phyloP scores from a whole-genome alignment of 768 basidiomycete genomes.

The Pisolithus orientalis region DNA sequence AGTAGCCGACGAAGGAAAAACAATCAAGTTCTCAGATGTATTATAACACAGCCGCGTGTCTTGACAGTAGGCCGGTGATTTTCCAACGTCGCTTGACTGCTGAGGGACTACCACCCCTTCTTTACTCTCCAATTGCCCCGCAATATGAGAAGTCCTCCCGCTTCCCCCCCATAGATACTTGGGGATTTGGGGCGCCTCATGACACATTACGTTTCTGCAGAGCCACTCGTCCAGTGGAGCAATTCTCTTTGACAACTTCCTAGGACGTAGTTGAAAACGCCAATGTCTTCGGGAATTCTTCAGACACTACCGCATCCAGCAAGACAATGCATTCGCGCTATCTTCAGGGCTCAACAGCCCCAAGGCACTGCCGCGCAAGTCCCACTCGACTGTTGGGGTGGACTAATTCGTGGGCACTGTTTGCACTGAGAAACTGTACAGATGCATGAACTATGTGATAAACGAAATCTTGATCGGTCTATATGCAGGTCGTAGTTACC shows the following conservation, averaged over 20 bases:
- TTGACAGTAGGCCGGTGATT: constrained; percentile 64
- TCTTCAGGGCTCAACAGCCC: constrained; percentile 33
- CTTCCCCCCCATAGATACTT: constrained; percentile 7
- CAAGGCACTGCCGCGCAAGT: not conserved
- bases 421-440: constrained; percentile 18
- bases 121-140: no score
- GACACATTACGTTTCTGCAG: no score
- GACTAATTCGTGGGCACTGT: constrained; percentile 12
- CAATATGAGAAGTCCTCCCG: constrained; percentile 55
- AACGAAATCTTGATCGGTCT: constrained; percentile 16
- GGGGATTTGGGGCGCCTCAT: no score
- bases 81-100: constrained; percentile 57
- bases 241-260: not conserved
- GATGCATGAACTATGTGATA: constrained; percentile 5
- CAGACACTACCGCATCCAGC: constrained; percentile 39
- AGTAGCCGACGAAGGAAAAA: constrained; percentile 3
- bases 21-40: constrained; percentile 68
- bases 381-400: constrained; percentile 4
- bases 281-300: constrained; percentile 40
- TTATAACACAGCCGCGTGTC: constrained; percentile 73
- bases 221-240: not conserved
- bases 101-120: constrained; percentile 39
- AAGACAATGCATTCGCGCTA: constrained; percentile 45
- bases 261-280: constrained; percentile 36
- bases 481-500: constrained; percentile 15